Evolutionary conservation across 306 rosid species (phyloP).

Genomic region (Trifolium fragiferum): DNA sequence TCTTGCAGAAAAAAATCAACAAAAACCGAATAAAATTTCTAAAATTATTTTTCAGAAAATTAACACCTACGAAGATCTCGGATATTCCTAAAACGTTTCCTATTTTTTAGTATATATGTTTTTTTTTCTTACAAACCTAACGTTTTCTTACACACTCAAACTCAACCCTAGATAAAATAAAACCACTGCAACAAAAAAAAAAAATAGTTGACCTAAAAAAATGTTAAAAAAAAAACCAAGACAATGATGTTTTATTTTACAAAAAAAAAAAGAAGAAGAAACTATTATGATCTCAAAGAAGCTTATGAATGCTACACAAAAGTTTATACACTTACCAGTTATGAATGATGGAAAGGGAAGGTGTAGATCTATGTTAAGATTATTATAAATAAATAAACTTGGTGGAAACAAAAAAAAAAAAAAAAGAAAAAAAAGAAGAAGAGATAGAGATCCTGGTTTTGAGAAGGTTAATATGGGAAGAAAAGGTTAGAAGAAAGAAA

Average conservation of each 20-base stretch:
- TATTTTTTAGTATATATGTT: conserved; percentile 24
- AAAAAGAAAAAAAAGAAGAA: too few species aligned
- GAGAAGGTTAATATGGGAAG: background rate
- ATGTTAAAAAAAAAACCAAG: background rate
- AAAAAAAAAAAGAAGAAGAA: too few species aligned
- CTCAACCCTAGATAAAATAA: conserved; percentile 22
- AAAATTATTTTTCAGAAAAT: background rate
- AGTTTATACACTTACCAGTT: conserved; percentile 13
- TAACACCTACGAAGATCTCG: conserved; percentile 62
- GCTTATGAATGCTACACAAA: background rate
- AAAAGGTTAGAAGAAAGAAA: conserved; percentile 20
- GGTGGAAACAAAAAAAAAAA: background rate
- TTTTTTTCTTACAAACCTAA: background rate
- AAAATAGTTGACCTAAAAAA: background rate
- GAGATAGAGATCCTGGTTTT: background rate
- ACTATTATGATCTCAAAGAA: too few species aligned
- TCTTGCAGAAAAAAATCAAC: conserved; percentile 40
- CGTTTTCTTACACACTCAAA: conserved; percentile 23
- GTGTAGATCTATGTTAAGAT: background rate
- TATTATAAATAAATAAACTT: background rate
- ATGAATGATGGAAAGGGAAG: background rate
- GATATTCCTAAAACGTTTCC: conserved; percentile 47
- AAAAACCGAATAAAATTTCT: conserved; percentile 26
- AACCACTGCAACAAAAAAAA: background rate
- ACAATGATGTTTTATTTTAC: too few species aligned